Base-by-base conservation (phyloP, 1,284 basidiomycete species). In the Fereydounia khargensis region DNA sequence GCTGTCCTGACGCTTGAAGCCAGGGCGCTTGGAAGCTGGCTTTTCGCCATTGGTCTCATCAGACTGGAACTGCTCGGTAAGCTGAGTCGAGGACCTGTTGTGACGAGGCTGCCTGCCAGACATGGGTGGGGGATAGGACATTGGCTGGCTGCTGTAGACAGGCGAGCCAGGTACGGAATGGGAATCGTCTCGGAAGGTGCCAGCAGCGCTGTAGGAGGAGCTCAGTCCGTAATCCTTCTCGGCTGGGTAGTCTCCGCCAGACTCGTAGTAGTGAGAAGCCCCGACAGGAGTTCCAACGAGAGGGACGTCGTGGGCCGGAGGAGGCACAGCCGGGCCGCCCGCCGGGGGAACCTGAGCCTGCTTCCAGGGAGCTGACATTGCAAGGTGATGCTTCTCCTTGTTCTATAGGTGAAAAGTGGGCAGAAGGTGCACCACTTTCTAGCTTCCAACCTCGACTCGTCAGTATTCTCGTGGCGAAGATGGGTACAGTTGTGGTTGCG, bases 221-320 rank as follows among this genome's bases (percentile, higher is more conserved):
- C 48, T 47, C 43, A 48, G 42, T 14, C 37, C 45, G 27, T 48
- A 56, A 18, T 56, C 42, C 35, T 61, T 61, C 18, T 61, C 57
- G 17, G 52, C 47, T 11, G 42, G 42, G 14, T 49, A 48, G 43
- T 50, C 46, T 34, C 27, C 46, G 13, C 34, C 20, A 22, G 47
- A 41, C 31, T 49, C 47, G 38, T 56, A 61, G 46, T 51, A 61
- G 28, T 35, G 33, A 20, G 44, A 28, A 17, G 47, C 35, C 32
- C 35, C 30, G 20, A 49, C 52, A 9, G 42, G 27, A n/a, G 51
- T 53, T 13, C 42, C 52, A 18, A 46, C 45, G 33, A 56, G 32
- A 27, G 57, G 57, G 19, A 47, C 51, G 13, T 55, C 39, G 32
- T 60, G 51, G 25, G 51, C n/a, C 27, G 10, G n/a, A 28, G 9